Percentiles rank a stretch among this genome's conserved stretches.
These are phyloP conservation scores for Acanthamoeba lugdunensis DNA, from an alignment of 208 protist genomes.

Conservation along the genomic window DNA sequence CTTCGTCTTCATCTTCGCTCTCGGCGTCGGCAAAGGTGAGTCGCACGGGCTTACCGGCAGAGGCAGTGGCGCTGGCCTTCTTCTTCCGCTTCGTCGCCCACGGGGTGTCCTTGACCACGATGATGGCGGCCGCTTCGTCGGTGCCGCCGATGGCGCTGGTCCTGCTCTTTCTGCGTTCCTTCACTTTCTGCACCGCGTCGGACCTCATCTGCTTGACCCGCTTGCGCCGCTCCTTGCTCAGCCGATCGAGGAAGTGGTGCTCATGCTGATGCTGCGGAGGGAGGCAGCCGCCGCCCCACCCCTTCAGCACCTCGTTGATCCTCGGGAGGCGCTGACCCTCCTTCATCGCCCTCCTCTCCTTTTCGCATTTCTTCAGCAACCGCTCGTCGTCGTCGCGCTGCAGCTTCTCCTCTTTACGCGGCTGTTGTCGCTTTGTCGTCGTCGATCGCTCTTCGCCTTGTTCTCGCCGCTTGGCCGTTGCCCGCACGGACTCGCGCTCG, in stretches of 20 bases:
- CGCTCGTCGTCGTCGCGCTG: not conserved
- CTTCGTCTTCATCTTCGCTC: not conserved
- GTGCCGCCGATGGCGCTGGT: not conserved
- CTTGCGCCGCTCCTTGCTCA: not conserved
- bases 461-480: too few relatives aligned
- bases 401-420: not conserved
- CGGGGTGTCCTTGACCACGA: not conserved
- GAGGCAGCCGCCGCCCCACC: not conserved
- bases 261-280: not conserved
- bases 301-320: not conserved
- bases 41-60: not conserved
- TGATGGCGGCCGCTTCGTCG: not conserved
- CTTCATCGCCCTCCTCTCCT: not conserved
- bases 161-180: not conserved
- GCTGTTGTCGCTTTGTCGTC: not conserved
- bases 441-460: not conserved
- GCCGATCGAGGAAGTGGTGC: not conserved
- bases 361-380: not conserved
- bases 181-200: not conserved
- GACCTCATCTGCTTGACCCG: not conserved
- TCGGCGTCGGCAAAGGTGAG: not conserved
- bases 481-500: too few relatives aligned
- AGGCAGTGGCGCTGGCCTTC: not conserved
- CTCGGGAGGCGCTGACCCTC: not conserved
- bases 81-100: not conserved